Evolutionary conservation across 1,139 yeast species (phyloP).

Genomic region (Lizanozyma gosingica): DNA sequence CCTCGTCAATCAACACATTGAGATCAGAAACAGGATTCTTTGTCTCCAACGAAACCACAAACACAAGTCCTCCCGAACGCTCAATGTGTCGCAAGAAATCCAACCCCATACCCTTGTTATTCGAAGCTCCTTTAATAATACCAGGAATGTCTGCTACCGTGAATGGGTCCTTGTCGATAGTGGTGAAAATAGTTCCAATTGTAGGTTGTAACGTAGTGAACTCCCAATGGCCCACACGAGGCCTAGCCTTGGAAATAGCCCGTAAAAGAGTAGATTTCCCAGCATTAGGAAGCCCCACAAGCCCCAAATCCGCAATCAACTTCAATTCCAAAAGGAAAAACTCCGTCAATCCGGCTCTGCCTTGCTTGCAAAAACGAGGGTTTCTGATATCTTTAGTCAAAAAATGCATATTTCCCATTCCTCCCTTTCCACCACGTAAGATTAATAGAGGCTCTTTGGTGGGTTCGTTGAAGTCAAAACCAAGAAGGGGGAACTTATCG

Average conservation of each 20-base stretch:
- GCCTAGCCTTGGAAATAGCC: slow-evolving; percentile 85
- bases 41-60: slow-evolving; percentile 71
- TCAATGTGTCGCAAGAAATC: slow-evolving; percentile 90
- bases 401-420: slow-evolving; percentile 94
- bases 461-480: slow-evolving; percentile 64
- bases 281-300: slow-evolving; percentile 94
- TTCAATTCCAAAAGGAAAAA: slow-evolving; percentile 75
- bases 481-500: slow-evolving; percentile 72
- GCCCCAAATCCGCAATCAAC: slow-evolving; percentile 82
- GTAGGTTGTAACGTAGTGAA: slow-evolving; percentile 91
- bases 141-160: slow-evolving; percentile 98
- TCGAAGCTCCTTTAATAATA: slow-evolving; percentile 75
- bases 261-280: slow-evolving; percentile 86
- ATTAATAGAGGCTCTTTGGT: slow-evolving; percentile 61
- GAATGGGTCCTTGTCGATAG: slow-evolving; percentile 63
- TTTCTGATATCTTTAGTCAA: slow-evolving; percentile 74
- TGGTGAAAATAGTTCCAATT: slow-evolving; percentile 72
- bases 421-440: slow-evolving; percentile 83
- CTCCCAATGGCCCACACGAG: slow-evolving; percentile 94
- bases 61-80: slow-evolving; percentile 80
- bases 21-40: slow-evolving; percentile 59
- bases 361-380: slow-evolving; percentile 79
- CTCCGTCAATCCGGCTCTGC: slow-evolving; percentile 61
- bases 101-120: slow-evolving; percentile 84
- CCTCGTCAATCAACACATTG: slow-evolving; percentile 51